A percentile compares a stretch with the other conserved stretches of the same genome.
Conservation (phyloP, 73 alveolate species). For the Paramecium octaurelia region DNA sequence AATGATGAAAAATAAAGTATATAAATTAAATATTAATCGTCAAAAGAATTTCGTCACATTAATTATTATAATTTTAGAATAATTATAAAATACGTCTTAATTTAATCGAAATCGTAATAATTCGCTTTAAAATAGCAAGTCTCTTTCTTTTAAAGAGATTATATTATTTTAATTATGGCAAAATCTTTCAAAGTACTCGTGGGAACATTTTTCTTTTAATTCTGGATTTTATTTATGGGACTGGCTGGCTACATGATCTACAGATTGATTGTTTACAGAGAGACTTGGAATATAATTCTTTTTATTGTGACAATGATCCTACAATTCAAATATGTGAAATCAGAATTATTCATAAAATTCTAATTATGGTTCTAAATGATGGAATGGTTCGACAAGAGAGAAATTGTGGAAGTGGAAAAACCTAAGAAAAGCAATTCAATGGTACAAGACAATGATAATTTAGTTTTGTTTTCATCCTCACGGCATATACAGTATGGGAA, state of each 20-base stretch:
- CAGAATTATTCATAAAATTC: background rate
- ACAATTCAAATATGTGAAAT: background rate
- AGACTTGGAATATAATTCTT: background rate
- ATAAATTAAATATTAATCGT: background rate
- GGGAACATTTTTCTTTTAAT: slow-evolving; percentile 1
- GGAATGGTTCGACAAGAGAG: slow-evolving; percentile 10
- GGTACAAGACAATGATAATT: background rate
- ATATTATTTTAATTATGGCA: background rate
- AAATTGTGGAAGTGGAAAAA: slow-evolving; percentile 29
- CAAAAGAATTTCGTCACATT: background rate
- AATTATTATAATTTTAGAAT: background rate
- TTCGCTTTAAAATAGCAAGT: background rate
- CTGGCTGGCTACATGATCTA: background rate
- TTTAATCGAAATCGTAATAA: background rate
- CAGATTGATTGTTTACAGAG: background rate
- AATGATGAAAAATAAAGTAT: background rate
- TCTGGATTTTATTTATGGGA: background rate
- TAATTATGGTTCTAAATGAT: background rate
- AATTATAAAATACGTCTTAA: slow-evolving; percentile 3
- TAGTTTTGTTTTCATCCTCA: slow-evolving; percentile 51
- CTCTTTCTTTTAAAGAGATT: background rate
- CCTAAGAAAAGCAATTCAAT: background rate
- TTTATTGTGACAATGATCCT: background rate
- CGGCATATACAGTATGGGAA: background rate
- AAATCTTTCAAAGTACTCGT: background rate